Conservation (phyloP, 2,329 filamentous ascomycete genomes). For the Endoconidiophora laricicola region DNA sequence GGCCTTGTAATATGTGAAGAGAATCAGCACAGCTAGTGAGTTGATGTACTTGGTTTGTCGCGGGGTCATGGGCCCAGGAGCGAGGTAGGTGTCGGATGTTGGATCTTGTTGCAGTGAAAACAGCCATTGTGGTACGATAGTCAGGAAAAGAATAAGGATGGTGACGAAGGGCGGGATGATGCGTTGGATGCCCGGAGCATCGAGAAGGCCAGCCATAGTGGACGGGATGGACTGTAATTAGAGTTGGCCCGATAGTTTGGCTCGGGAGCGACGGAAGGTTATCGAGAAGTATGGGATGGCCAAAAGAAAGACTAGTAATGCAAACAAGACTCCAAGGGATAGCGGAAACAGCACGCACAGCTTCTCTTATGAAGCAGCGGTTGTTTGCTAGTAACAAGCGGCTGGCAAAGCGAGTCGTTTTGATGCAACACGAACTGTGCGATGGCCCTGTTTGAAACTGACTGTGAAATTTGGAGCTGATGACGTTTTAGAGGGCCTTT, state of each 20-base stretch:
- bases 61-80: conserved; percentile 41
- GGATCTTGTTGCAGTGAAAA: conserved; percentile 30
- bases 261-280: too few species aligned
- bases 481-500: too few species aligned
- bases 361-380: not conserved
- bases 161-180: conserved; percentile 56
- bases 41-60: conserved; percentile 50
- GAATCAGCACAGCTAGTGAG: conserved; percentile 42
- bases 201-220: conserved; percentile 27
- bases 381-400: not conserved
- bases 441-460: too few species aligned
- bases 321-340: too few species aligned
- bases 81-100: conserved; percentile 33
- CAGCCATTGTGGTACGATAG: conserved; percentile 55
- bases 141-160: conserved; percentile 49
- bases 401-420: not conserved
- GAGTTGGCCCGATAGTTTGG: too few species aligned
- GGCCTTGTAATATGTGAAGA: conserved; percentile 51
- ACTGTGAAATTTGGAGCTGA: too few species aligned
- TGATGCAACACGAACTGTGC: too few species aligned
- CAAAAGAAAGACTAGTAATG: too few species aligned
- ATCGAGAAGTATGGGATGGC: too few species aligned
- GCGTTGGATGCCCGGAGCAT: conserved; percentile 28
- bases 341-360: too few species aligned
- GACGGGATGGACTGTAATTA: not conserved